phyloP scores from a whole-genome alignment of 2,329 filamentous ascomycete species.

The Aspergillus sp. region DNA sequence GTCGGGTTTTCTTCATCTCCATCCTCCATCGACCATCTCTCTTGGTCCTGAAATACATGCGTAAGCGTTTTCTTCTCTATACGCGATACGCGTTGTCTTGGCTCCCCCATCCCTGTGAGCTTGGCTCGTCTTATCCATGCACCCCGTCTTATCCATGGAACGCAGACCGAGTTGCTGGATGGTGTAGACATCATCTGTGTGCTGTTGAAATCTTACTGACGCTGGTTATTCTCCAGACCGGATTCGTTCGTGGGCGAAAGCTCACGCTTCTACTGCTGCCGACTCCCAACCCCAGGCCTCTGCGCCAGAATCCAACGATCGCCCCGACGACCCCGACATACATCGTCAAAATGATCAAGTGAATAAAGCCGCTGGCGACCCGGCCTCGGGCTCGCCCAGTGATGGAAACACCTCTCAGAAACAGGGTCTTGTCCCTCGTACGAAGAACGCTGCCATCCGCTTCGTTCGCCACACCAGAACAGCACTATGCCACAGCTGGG shows the following conservation, averaged over 20 bases:
- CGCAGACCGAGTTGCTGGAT: neutral
- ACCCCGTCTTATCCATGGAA: too few relatives aligned
- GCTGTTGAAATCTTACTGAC: too few relatives aligned
- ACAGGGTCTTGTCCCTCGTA: slow-evolving; percentile 25
- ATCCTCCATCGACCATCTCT: slow-evolving; percentile 6
- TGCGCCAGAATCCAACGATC: neutral
- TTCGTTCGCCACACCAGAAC: slow-evolving; percentile 35
- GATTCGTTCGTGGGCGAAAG: slow-evolving; percentile 43
- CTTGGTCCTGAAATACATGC: slow-evolving; percentile 36
- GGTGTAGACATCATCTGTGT: too few relatives aligned
- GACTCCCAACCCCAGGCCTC: slow-evolving; percentile 10
- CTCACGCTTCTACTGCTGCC: slow-evolving; percentile 33
- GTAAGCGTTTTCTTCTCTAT: slow-evolving; percentile 20
- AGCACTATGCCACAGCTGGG: slow-evolving; percentile 40
- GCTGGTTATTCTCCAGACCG: slow-evolving; percentile 26
- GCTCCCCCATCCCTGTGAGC: neutral
- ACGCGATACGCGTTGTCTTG: slow-evolving; percentile 11
- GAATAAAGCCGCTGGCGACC: slow-evolving; percentile 21
- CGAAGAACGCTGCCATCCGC: slow-evolving; percentile 32
- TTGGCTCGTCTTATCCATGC: neutral
- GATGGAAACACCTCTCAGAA: slow-evolving; percentile 22
- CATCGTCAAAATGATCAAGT: slow-evolving; percentile 29
- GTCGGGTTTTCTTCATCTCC: neutral
- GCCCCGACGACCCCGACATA: slow-evolving; percentile 9
- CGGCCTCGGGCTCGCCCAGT: slow-evolving; percentile 20